A percentile compares a stretch with the other conserved stretches of the same genome.
Conservation (phyloP, 2,329 filamentous ascomycete genomes). For the Talaromyces sp. region DNA sequence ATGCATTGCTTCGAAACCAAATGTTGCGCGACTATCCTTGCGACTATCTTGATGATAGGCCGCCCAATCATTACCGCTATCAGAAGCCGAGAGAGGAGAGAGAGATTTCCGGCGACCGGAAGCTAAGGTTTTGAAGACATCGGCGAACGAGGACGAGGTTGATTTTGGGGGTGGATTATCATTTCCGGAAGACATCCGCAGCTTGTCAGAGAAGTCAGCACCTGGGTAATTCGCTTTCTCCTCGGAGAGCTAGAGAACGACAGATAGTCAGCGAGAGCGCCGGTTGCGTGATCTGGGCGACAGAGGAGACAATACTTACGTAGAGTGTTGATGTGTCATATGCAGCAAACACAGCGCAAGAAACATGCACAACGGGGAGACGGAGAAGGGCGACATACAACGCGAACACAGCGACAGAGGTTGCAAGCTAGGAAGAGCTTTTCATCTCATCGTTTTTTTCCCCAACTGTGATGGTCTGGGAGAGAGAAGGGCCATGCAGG, state of each 20-base stretch:
- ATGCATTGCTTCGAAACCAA: slow-evolving; percentile 38
- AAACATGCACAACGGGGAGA: not conserved
- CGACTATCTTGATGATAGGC: slow-evolving; percentile 28
- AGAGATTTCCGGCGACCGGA: slow-evolving; percentile 33
- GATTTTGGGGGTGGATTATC: slow-evolving; percentile 29
- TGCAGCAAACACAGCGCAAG: not conserved
- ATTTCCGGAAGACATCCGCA: slow-evolving; percentile 41
- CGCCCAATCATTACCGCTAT: slow-evolving; percentile 24
- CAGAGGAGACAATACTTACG: not conserved
- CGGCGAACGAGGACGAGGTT: slow-evolving; percentile 34
- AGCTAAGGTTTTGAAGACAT: slow-evolving; percentile 40
- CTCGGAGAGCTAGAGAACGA: not conserved
- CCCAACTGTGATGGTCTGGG: not conserved
- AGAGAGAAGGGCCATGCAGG: slow-evolving; percentile 5
- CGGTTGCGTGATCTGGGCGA: not conserved
- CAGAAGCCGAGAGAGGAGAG: slow-evolving; percentile 28
- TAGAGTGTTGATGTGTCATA: not conserved
- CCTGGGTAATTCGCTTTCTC: not conserved
- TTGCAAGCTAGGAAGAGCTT: slow-evolving; percentile 1
- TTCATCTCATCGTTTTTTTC: slow-evolving; percentile 4
- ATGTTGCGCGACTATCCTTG: slow-evolving; percentile 24
- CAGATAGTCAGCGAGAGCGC: not conserved
- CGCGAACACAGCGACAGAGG: not conserved
- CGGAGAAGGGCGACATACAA: not conserved
- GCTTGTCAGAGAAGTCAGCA: slow-evolving; percentile 11